Evolutionary conservation across 177 flowering plant species (phyloP).

Genomic region (Vitis hybrid): DNA sequence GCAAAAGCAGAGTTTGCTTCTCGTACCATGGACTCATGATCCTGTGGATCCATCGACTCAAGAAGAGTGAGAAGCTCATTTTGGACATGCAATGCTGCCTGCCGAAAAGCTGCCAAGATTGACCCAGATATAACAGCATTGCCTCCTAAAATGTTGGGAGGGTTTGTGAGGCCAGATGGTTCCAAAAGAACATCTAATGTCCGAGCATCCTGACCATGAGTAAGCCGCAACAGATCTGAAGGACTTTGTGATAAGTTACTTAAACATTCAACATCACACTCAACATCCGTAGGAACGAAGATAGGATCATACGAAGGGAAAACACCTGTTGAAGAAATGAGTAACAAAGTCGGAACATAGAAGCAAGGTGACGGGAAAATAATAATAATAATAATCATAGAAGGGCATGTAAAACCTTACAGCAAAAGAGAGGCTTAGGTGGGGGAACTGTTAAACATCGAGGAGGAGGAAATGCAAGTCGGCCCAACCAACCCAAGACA

Average conservation of each 20-base stretch:
- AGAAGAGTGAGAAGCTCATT: slow-evolving; percentile 12
- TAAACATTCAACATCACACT: neutral
- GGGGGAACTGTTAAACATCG: slow-evolving; percentile 2
- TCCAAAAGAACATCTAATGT: neutral
- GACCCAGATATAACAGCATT: neutral
- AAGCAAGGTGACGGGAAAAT: neutral
- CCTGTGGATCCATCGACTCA: slow-evolving; percentile 15
- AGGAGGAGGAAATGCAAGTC: slow-evolving; percentile 16
- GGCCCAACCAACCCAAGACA: slow-evolving; percentile 14
- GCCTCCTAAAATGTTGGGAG: neutral
- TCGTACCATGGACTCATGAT: slow-evolving; percentile 22
- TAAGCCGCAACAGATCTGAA: neutral
- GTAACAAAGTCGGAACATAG: neutral
- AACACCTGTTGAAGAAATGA: slow-evolving; percentile 7
- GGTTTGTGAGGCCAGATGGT: neutral
- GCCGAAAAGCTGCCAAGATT: slow-evolving; percentile 5
- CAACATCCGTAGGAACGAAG: neutral
- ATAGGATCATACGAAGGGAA: slow-evolving; percentile 11
- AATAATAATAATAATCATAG: neutral
- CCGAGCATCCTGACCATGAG: neutral
- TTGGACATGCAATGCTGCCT: slow-evolving; percentile 17
- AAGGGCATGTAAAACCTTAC: neutral
- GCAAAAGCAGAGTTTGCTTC: slow-evolving; percentile 20
- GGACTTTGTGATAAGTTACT: neutral
- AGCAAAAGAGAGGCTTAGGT: slow-evolving; percentile 9